Evolutionary conservation across 352 stramenopile species (phyloP), one percentile per base, ranked within the genome.

Genomic region (Phytophthora constricta): DNA sequence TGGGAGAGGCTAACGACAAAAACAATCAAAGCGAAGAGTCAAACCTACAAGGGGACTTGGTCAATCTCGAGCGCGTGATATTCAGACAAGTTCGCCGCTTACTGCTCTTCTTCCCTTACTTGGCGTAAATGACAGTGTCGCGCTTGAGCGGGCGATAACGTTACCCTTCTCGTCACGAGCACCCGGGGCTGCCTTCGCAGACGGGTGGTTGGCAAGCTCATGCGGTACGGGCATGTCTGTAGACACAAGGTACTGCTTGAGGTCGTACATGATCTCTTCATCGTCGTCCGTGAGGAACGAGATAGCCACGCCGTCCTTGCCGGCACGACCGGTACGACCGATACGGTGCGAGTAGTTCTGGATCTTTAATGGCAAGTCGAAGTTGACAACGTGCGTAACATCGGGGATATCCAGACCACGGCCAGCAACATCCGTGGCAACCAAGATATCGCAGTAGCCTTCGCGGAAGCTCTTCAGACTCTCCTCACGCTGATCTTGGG

Each of bases 271-370:
- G 58, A 99, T 97, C 41, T 97, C 94, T 62, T 98, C 92, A 76
- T 99, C 97, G 50, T 96, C 80, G 56, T 99, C 97, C 3, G 97
- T 99, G 27, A 99, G 87, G 63, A 99, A 97, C 49, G 96, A 99
- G 33, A 98, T 98, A 5, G 98, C 97, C 11, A 98, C 79, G 65
- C 98, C 98, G 42, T 98, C 85, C 74, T 99, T 99, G 42, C 98
- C 98, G 4, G 97, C 97, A 74, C 98, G 95, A 48, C 97, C 98
- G 5, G 98, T 99, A 73, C 98, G 90, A 54, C 98, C 98, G 66
- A 99, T 99, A 59, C 98, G 90, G 85, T 99, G 97, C 71, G 87
- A 98, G 80, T 99, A 99, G 62, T 92, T 97, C 68, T 99, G 95
- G 75, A 99, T 99, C 70, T 98, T 98, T 14, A 80, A 94, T 13